These are phyloP conservation scores for Kalaharituber pfeilii DNA, from an alignment of 2,329 filamentous ascomycete genomes.

Conservation along the genomic window DNA sequence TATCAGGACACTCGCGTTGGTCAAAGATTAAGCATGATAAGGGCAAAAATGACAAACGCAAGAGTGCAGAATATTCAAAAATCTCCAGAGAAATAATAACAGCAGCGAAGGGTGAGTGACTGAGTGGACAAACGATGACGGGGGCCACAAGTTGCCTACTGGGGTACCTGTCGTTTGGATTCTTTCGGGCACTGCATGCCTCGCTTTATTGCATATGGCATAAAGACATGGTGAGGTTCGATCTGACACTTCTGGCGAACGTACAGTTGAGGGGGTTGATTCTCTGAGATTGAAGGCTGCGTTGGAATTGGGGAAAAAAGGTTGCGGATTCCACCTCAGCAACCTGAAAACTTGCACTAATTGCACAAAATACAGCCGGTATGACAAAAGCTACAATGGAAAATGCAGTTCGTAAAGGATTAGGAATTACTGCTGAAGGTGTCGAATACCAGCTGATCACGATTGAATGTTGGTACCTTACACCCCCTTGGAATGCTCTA, in stretches of 20 bases:
- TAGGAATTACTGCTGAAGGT: slow-evolving; percentile 62
- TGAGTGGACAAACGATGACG: neutral
- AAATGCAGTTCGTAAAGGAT: slow-evolving; percentile 67
- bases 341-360: slow-evolving; percentile 64
- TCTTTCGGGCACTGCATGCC: neutral
- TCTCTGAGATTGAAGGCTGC: neutral
- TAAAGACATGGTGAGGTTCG: too few relatives aligned
- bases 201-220: neutral
- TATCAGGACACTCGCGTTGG: slow-evolving; percentile 70
- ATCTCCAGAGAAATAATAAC: slow-evolving; percentile 57
- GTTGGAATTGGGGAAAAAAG: neutral
- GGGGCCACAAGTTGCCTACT: neutral
- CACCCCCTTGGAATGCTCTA: too few relatives aligned
- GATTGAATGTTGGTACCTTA: slow-evolving; percentile 44
- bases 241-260: neutral
- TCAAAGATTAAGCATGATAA: slow-evolving; percentile 94
- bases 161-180: neutral
- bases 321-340: slow-evolving; percentile 79
- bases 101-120: slow-evolving; percentile 48
- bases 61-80: slow-evolving; percentile 49
- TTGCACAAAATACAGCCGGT: slow-evolving; percentile 63
- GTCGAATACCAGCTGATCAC: slow-evolving; percentile 57
- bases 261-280: neutral
- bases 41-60: slow-evolving; percentile 64
- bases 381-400: slow-evolving; percentile 74